These are phyloP conservation scores for Chalaropsis ovoidea DNA, from an alignment of 2,329 filamentous ascomycete genomes.

Conservation along the genomic window DNA sequence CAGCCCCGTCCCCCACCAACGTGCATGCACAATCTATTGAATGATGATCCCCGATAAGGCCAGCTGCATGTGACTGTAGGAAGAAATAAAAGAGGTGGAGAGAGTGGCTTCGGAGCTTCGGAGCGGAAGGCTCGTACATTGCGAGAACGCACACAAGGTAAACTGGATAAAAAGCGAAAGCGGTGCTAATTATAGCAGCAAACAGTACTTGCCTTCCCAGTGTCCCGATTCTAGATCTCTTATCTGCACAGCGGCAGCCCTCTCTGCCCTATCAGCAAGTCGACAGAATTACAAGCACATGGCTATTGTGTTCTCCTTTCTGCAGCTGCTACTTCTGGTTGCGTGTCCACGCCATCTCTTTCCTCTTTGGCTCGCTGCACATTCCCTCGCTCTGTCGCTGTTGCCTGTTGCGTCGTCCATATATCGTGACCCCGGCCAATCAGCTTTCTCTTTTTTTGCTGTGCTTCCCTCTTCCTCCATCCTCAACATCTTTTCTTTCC, in stretches of 20 bases:
- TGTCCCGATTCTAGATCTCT: neutral
- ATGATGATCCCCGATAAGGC: neutral
- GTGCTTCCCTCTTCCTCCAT: neutral
- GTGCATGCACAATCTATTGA: neutral
- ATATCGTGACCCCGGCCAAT: neutral
- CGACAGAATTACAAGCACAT: neutral
- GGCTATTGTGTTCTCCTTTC: neutral
- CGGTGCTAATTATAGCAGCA: neutral
- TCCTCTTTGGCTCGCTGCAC: neutral
- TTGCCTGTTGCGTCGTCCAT: conserved; percentile 2
- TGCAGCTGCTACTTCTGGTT: neutral
- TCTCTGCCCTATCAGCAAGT: neutral
- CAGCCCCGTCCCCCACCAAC: neutral
- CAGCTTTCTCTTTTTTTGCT: neutral
- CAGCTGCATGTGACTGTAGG: neutral
- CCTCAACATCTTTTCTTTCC: neutral
- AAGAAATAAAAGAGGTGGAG: too few species aligned
- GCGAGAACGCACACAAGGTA: neutral
- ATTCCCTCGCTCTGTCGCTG: neutral
- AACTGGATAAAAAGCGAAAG: neutral
- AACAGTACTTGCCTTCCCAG: neutral
- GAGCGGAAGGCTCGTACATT: neutral
- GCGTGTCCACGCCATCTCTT: neutral
- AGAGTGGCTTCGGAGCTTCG: too few species aligned
- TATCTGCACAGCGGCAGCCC: too few species aligned